Conservation (phyloP, 306 rosid genomes). For the Sindora glabra region DNA sequence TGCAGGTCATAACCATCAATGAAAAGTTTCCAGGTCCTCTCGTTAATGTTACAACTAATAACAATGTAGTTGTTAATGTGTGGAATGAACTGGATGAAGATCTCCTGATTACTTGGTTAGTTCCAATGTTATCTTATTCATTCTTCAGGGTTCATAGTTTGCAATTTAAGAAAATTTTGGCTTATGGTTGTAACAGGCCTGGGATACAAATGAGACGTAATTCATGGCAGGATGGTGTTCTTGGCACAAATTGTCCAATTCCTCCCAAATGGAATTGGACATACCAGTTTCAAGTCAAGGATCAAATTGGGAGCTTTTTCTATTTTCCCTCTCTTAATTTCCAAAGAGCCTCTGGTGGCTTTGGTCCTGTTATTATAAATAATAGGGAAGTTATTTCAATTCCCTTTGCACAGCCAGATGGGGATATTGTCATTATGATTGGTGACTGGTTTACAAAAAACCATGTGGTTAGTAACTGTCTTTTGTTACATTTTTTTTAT, state of each 20-base stretch:
- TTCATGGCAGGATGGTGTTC: constrained; percentile 56
- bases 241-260: constrained; percentile 64
- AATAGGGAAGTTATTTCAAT: no score
- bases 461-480: constrained; percentile 38
- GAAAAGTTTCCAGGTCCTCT: constrained; percentile 53
- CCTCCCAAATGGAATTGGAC: constrained; percentile 61
- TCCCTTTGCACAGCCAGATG: no score
- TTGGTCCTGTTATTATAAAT: constrained; percentile 43
- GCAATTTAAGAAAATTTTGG: neutral
- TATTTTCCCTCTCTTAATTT: constrained; percentile 51
- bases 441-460: constrained; percentile 49
- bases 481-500: neutral
- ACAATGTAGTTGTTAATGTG: constrained; percentile 47
- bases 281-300: constrained; percentile 48
- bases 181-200: constrained; percentile 25
- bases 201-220: constrained; percentile 47
- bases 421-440: no score
- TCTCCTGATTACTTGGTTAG: constrained; percentile 52
- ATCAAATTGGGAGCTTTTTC: constrained; percentile 61
- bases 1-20: constrained; percentile 58
- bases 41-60: constrained; percentile 47
- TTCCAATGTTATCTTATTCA: neutral
- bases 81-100: constrained; percentile 44
- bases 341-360: constrained; percentile 62
- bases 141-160: neutral